Evolutionary conservation across 768 basidiomycete species (phyloP).

Genomic region (Epithele typhae): DNA sequence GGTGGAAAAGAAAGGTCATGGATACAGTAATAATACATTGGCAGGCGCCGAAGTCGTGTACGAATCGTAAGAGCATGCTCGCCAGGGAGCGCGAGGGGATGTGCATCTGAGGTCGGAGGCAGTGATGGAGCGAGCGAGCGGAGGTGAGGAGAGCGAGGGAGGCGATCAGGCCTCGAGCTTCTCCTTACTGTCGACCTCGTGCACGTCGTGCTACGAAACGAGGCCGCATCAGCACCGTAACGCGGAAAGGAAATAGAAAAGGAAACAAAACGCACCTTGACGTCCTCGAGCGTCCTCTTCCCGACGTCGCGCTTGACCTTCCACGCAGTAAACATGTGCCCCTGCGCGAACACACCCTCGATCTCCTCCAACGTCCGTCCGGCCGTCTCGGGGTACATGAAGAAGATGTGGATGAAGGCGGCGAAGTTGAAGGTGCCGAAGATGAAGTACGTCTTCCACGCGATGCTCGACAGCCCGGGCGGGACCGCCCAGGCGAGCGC

Average conservation of each 20-base stretch:
- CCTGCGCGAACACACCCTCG: constrained; percentile 71
- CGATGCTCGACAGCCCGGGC: constrained; percentile 60
- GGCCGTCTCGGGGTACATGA: constrained; percentile 79
- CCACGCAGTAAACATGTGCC: constrained; percentile 71
- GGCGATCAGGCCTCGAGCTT: background rate
- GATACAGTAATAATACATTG: background rate
- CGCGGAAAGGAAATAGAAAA: background rate
- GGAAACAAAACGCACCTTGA: constrained; percentile 20
- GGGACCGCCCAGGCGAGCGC: constrained; percentile 75
- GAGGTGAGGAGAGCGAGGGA: background rate
- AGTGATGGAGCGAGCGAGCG: too few relatives aligned
- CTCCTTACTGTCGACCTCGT: background rate
- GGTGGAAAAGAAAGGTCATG: too few relatives aligned
- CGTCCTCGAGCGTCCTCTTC: constrained; percentile 53
- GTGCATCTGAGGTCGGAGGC: too few relatives aligned
- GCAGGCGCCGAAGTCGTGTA: background rate
- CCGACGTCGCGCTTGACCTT: constrained; percentile 57
- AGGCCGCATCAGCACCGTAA: background rate
- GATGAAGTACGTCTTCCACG: constrained; percentile 75
- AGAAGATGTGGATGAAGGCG: constrained; percentile 59
- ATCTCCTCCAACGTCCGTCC: constrained; percentile 74
- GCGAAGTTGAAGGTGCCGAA: constrained; percentile 76
- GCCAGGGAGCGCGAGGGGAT: background rate
- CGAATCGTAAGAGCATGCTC: background rate
- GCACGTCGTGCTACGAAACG: background rate